Conservation (phyloP, 164 flowering plant genomes). For the Berberis vulgaris region DNA sequence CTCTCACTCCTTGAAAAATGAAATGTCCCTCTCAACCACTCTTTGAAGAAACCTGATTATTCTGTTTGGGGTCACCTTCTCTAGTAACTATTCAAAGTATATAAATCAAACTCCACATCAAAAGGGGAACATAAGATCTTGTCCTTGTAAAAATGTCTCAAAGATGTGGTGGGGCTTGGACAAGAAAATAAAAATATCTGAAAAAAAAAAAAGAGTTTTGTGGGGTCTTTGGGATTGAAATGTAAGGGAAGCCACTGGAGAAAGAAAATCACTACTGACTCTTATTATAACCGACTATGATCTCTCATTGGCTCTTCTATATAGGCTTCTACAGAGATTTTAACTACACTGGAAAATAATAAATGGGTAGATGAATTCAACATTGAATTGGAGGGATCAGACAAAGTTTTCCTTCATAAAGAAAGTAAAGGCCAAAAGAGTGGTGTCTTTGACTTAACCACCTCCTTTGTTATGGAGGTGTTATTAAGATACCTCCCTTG, state of each 20-base stretch:
- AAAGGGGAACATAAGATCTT: constrained; percentile 37
- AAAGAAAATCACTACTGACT: constrained; percentile 34
- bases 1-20: constrained; percentile 17
- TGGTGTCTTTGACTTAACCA: neutral
- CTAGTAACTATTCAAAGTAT: constrained; percentile 4
- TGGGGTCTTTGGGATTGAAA: neutral
- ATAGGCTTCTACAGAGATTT: constrained; percentile 16
- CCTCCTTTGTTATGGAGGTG: neutral
- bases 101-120: constrained; percentile 22
- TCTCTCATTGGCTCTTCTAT: constrained; percentile 37
- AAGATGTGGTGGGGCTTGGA: constrained; percentile 12
- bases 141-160: constrained; percentile 42
- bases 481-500: neutral
- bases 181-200: neutral
- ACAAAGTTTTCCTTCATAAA: neutral
- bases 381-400: constrained; percentile 13
- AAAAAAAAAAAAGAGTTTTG: constrained; percentile 18
- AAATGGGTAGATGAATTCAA: constrained; percentile 14
- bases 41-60: constrained; percentile 25
- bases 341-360: constrained; percentile 11
- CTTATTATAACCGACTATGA: constrained; percentile 53
- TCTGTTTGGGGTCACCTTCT: constrained; percentile 4
- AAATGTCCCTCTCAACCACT: constrained; percentile 12
- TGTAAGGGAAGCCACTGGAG: constrained; percentile 56
- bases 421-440: too few relatives aligned